Evolutionary conservation across 2,329 filamentous ascomycete species (phyloP).

Genomic region (Monosporascus sp.): DNA sequence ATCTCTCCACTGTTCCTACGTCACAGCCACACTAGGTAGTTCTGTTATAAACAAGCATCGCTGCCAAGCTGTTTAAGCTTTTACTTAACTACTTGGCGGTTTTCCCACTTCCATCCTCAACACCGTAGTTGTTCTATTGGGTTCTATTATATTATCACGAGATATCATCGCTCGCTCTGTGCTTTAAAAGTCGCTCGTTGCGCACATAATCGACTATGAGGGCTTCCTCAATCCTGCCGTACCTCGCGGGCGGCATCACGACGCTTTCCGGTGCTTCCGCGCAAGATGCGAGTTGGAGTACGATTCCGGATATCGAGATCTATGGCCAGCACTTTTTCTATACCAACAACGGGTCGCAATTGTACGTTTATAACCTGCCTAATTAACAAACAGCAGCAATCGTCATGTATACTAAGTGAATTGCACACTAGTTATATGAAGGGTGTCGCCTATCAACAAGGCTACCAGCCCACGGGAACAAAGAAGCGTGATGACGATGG

Average conservation of each 20-base stretch:
- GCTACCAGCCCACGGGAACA: constrained; percentile 52
- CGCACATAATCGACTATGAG: constrained; percentile 18
- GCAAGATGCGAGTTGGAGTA: constrained; percentile 20
- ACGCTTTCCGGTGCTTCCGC: constrained; percentile 21
- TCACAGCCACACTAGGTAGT: not conserved
- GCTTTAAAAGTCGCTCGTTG: not conserved
- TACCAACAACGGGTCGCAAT: constrained; percentile 61
- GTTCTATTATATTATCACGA: not conserved
- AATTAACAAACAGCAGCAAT: not conserved
- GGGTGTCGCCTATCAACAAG: constrained; percentile 93
- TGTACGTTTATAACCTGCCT: constrained; percentile 38
- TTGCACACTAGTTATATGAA: constrained; percentile 60
- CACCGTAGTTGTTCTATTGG: not conserved
- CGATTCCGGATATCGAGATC: constrained; percentile 25
- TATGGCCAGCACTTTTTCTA: constrained; percentile 32
- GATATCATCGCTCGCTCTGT: not conserved
- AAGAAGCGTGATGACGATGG: constrained; percentile 34
- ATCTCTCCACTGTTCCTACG: not conserved
- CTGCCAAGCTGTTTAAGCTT: not conserved
- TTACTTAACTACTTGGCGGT: not conserved
- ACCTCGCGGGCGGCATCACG: constrained; percentile 18
- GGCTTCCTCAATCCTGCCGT: constrained; percentile 18
- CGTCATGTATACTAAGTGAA: constrained; percentile 1
- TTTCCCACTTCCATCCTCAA: not conserved
- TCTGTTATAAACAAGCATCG: not conserved